Evolutionary conservation across 495 filamentous ascomycete genomes (phyloP), one percentile per base, ranked within the genome.

Genomic region (Penicillium pulvis): DNA sequence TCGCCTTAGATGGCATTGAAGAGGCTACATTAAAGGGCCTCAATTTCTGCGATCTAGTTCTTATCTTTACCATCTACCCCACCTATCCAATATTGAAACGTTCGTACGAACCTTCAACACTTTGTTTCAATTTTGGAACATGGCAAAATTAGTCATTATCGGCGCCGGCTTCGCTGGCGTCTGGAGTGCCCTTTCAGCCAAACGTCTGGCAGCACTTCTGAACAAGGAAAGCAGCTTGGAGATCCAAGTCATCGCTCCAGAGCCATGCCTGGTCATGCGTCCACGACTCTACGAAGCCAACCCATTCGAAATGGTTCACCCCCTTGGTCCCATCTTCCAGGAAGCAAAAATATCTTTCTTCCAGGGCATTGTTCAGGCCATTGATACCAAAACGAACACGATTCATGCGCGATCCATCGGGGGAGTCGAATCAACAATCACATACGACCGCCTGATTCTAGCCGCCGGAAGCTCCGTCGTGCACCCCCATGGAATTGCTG

Each of bases 121-220:
- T 12, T 36, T 11, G 10, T 3, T 36, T 7, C 28, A 4, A 28
- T 28, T 5, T 24, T 8, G 20, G 42, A 53, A 31, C 10, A 66
- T 66, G 64, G 14, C 58, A n/a, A 55, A 43, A 59, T 60, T 69
- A 24, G 56, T 69, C 50, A 66, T 69, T 28, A 57, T 73, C 35
- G 72, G 72, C 2, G 57, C 72, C 33, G 72, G 72, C 2, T 75
- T 75, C 46, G 71, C 71, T 41, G 72, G 72, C 24, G 47, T 72
- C 11, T 75, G 69, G 69, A 70, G 66, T 43, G 71, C 72, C 17
- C 51, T 75, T 6, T 60, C 71, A 4, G 72, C 72, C 42, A 64
- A 64, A 24, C 64, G 72, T n/a, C 63, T 75, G 4, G 60, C 66
- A 24, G 56, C 62, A 0, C 47, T 60, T n/a, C 53, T 47, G 1